These are phyloP conservation scores for Rhynchospora breviuscula DNA, from an alignment of 176 grass and related monocot genomes.

Conservation along the genomic window DNA sequence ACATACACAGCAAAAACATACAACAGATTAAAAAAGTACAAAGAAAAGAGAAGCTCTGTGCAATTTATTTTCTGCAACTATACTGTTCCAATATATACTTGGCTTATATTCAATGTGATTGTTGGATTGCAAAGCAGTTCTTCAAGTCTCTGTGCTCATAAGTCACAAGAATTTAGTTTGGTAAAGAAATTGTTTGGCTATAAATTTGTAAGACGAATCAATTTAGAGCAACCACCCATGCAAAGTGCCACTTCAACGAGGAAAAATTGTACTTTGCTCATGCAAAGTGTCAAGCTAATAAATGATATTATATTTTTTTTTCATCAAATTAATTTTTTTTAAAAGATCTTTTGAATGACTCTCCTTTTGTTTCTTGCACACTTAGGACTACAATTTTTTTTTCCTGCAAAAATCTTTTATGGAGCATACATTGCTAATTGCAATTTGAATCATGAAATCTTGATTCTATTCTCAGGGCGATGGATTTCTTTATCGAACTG, in stretches of 20 bases:
- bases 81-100: not conserved
- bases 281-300: not conserved
- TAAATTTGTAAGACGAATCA: not conserved
- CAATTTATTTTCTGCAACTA: not conserved
- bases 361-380: not conserved
- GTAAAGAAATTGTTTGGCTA: not conserved
- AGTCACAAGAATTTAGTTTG: not conserved
- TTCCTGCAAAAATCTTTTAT: not conserved
- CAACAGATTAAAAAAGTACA: not conserved
- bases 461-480: conserved; percentile 21
- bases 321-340: no score
- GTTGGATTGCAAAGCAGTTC: not conserved
- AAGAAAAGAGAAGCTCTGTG: not conserved
- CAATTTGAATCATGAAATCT: not conserved
- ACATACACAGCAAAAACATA: not conserved
- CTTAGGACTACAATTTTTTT: not conserved
- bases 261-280: not conserved
- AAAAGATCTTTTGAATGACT: not conserved
- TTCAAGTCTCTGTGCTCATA: not conserved
- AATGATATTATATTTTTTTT: not conserved
- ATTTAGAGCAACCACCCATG: not conserved
- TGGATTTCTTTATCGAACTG: conserved; percentile 40
- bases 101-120: not conserved
- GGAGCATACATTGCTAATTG: not conserved
- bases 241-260: not conserved